phyloP scores from a whole-genome alignment of 306 rosid genomes.

The Begonia masoniana region DNA sequence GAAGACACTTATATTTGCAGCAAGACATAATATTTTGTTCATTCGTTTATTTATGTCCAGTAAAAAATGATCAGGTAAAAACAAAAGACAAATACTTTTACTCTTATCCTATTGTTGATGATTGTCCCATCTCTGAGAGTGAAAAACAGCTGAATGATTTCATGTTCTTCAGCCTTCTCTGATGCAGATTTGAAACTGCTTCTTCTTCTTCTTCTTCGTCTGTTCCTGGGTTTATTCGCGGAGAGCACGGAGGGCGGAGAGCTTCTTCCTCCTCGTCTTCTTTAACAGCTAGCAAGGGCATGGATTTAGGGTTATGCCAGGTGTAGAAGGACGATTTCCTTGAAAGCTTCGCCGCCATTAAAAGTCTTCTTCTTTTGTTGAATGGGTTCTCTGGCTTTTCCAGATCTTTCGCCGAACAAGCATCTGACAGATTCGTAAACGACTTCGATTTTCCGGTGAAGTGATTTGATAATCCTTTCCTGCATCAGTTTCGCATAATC shows the following conservation, averaged over 20 bases:
- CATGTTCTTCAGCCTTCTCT: too few species aligned
- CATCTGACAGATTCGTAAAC: conserved; percentile 43
- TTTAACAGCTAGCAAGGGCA: conserved; percentile 63
- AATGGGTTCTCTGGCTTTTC: conserved; percentile 65
- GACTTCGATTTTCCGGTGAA: conserved; percentile 58
- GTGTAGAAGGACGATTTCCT: conserved; percentile 51
- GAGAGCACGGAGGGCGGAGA: background rate
- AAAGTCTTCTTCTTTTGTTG: conserved; percentile 65
- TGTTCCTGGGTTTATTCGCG: background rate
- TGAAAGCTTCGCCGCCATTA: conserved; percentile 59
- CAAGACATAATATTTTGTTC: too few species aligned
- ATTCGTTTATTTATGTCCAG: too few species aligned
- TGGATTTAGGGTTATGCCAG: conserved; percentile 67
- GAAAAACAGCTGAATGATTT: too few species aligned
- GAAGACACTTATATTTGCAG: too few species aligned
- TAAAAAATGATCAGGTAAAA: too few species aligned
- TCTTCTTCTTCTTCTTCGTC: conserved; percentile 10
- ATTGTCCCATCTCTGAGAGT: too few species aligned
- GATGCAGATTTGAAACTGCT: background rate
- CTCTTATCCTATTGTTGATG: too few species aligned
- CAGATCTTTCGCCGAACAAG: conserved; percentile 30
- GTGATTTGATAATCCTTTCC: conserved; percentile 58
- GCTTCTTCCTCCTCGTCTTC: conserved; percentile 30
- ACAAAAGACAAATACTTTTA: too few species aligned
- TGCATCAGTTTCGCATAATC: conserved; percentile 11